Evolutionary conservation across 805 yeast species (phyloP).

Genomic region (Hanseniaspora hatyaiensis): DNA sequence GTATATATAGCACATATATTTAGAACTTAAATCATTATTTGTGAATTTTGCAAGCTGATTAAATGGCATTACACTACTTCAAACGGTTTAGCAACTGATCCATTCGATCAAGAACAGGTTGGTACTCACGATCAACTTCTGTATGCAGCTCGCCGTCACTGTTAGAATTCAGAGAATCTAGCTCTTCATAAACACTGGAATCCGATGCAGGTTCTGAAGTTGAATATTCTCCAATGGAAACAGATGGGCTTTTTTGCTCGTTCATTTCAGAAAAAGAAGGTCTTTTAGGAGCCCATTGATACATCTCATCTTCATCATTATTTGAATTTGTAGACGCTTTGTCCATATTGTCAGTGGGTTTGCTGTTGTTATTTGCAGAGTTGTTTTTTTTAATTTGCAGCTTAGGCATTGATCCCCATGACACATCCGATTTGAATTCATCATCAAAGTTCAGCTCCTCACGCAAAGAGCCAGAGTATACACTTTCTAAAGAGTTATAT

Average conservation of each 20-base stretch:
- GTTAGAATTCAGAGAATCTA: slow-evolving; percentile 8
- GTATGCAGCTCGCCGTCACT: slow-evolving; percentile 30
- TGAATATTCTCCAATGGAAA: slow-evolving; percentile 38
- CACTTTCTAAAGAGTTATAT: slow-evolving; percentile 9
- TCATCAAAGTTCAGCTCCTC: slow-evolving; percentile 26
- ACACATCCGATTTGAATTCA: slow-evolving; percentile 28
- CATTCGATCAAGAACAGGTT: slow-evolving; percentile 44
- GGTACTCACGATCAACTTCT: slow-evolving; percentile 42
- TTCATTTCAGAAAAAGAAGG: slow-evolving; percentile 23
- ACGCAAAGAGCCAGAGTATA: slow-evolving; percentile 12
- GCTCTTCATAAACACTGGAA: slow-evolving; percentile 28
- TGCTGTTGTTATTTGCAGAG: background rate
- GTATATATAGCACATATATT: no score
- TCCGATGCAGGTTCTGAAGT: slow-evolving; percentile 32
- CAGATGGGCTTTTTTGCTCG: slow-evolving; percentile 27
- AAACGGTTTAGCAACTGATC: slow-evolving; percentile 26
- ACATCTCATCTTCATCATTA: slow-evolving; percentile 18
- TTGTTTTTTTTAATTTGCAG: slow-evolving; percentile 23
- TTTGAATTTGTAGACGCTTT: background rate
- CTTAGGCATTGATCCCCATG: slow-evolving; percentile 27
- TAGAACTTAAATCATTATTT: background rate
- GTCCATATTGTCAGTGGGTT: slow-evolving; percentile 16
- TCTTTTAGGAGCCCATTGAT: slow-evolving; percentile 19
- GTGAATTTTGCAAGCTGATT: no score
- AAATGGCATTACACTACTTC: background rate